Evolutionary conservation across 2,329 filamentous ascomycete species (phyloP).

Genomic region (Daldinia sp.): DNA sequence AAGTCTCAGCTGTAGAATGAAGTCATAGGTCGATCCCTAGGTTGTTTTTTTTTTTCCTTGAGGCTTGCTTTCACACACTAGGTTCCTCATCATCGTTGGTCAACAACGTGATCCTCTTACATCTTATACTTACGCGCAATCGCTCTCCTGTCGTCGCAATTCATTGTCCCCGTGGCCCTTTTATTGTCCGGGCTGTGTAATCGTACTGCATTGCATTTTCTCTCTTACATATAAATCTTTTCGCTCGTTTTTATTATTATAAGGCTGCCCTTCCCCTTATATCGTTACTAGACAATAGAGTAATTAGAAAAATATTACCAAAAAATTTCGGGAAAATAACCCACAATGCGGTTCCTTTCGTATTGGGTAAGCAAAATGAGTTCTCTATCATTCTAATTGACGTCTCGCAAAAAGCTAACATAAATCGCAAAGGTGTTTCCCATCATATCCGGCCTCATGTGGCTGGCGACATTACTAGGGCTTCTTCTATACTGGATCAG

Average conservation of each 20-base stretch:
- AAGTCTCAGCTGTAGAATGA: slow-evolving; percentile 25
- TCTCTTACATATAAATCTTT: slow-evolving; percentile 2
- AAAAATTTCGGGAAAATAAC: background rate
- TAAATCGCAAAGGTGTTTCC: slow-evolving; percentile 68
- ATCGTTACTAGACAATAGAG: slow-evolving; percentile 11
- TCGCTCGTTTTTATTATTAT: slow-evolving; percentile 21
- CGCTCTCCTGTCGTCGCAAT: slow-evolving; percentile 20
- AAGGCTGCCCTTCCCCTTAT: background rate
- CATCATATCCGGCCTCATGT: slow-evolving; percentile 73
- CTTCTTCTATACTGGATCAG: slow-evolving; percentile 78
- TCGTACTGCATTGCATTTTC: background rate
- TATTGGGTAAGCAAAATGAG: slow-evolving; percentile 46
- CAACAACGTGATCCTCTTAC: slow-evolving; percentile 30
- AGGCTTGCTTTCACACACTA: slow-evolving; percentile 20
- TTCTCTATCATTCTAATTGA: slow-evolving; percentile 14
- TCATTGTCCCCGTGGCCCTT: slow-evolving; percentile 17
- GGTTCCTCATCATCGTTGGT: slow-evolving; percentile 25
- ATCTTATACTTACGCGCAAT: slow-evolving; percentile 32
- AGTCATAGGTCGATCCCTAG: slow-evolving; percentile 37
- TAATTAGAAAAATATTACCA: slow-evolving; percentile 14
- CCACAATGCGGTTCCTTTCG: slow-evolving; percentile 45
- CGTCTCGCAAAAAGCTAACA: slow-evolving; percentile 15
- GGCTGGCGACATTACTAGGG: slow-evolving; percentile 75
- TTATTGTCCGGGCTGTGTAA: background rate
- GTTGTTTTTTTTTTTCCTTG: slow-evolving; percentile 12